Evolutionary conservation across 176 grass and related monocot genomes (phyloP).

Genomic region (Avena atlantica): DNA sequence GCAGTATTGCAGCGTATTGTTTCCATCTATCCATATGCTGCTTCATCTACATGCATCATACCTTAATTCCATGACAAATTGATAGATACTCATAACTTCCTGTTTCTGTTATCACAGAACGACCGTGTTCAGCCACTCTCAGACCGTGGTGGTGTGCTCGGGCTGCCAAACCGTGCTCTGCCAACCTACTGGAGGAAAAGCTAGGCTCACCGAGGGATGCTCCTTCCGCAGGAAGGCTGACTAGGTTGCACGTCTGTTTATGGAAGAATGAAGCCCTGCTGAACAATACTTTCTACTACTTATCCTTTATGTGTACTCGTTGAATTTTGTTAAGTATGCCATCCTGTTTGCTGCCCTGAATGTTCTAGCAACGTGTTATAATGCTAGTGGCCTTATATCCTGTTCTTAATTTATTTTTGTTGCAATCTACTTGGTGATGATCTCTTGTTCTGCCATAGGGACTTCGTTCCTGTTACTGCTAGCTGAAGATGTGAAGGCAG

Average conservation of each 20-base stretch:
- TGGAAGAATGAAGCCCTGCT: background rate
- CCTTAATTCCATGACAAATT: background rate
- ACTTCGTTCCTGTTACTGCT: background rate
- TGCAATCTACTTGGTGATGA: too few species aligned
- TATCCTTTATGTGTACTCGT: background rate
- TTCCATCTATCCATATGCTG: background rate
- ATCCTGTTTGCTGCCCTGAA: background rate
- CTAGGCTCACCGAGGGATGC: slow-evolving; percentile 25
- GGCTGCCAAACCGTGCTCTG: slow-evolving; percentile 26
- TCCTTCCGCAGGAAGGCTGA: slow-evolving; percentile 23
- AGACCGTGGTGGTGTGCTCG: slow-evolving; percentile 1
- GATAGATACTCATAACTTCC: background rate
- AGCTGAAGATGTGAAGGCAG: background rate
- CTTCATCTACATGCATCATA: background rate
- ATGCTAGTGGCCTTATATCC: too few species aligned
- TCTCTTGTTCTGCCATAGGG: too few species aligned
- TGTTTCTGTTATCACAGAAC: background rate
- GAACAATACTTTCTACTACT: background rate
- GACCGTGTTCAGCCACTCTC: slow-evolving; percentile 26
- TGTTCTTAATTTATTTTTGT: too few species aligned
- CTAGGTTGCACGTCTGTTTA: background rate
- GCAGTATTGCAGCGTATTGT: too few species aligned
- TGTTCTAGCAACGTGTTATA: background rate
- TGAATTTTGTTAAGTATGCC: slow-evolving; percentile 17
- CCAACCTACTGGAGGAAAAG: slow-evolving; percentile 21